Conservation (phyloP, 345 rosid species). For the Viola odorata region DNA sequence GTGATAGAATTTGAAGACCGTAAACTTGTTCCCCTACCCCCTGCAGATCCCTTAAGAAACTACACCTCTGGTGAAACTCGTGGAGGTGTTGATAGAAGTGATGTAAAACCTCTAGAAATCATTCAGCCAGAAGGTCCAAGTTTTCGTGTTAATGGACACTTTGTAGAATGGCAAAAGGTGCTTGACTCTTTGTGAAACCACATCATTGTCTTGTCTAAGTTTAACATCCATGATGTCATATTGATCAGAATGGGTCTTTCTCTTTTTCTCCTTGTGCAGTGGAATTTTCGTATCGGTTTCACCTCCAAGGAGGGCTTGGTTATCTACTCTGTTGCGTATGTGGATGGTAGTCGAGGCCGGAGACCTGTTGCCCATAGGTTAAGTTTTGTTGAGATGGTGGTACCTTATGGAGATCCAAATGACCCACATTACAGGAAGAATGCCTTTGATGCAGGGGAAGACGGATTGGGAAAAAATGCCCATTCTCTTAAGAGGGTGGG, state of each 20-base stretch:
- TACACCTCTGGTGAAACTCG: slow-evolving; percentile 85
- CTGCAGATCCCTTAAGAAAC: slow-evolving; percentile 86
- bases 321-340: slow-evolving; percentile 80
- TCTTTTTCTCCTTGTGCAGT: slow-evolving; percentile 43
- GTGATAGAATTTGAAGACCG: slow-evolving; percentile 87
- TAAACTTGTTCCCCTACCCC: slow-evolving; percentile 84
- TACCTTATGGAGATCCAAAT: slow-evolving; percentile 94
- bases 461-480: slow-evolving; percentile 90
- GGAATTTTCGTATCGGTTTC: slow-evolving; percentile 95
- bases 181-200: slow-evolving; percentile 7
- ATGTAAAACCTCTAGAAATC: slow-evolving; percentile 79
- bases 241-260: slow-evolving; percentile 2
- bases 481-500: slow-evolving; percentile 83
- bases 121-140: slow-evolving; percentile 96
- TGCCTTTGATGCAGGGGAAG: slow-evolving; percentile 98
- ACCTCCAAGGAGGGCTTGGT: slow-evolving; percentile 87
- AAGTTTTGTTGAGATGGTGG: slow-evolving; percentile 96
- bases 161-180: slow-evolving; percentile 95
- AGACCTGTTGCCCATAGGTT: slow-evolving; percentile 87
- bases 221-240: slow-evolving; percentile 1
- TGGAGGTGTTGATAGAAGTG: slow-evolving; percentile 97
- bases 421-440: slow-evolving; percentile 91
- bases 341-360: slow-evolving; percentile 86
- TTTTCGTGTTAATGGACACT: slow-evolving; percentile 78
- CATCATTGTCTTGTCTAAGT: neutral